A percentile compares a stretch with the other conserved stretches of the same genome.
Conservation (phyloP, 1,284 basidiomycete species). For the Sporisorium exsertum region DNA sequence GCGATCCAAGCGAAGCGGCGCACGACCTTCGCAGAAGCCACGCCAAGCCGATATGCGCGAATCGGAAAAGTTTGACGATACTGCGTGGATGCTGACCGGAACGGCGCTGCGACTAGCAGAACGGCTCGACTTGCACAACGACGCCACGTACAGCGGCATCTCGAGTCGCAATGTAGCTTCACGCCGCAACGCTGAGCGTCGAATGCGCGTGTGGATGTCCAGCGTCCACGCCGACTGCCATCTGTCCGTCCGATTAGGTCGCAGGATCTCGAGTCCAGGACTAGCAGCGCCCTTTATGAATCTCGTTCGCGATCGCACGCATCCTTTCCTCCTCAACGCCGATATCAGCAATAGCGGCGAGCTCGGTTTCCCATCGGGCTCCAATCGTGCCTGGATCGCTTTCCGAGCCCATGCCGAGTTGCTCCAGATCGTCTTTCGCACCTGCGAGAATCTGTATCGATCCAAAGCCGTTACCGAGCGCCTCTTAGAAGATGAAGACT, state of each 20-base stretch:
- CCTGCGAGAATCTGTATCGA: conserved; percentile 52
- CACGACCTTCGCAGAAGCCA: conserved; percentile 15
- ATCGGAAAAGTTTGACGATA: conserved; percentile 55
- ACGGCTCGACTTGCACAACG: conserved; percentile 53
- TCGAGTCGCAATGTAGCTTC: conserved; percentile 42
- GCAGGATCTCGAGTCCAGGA: conserved; percentile 52
- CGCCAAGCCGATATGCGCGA: conserved; percentile 45
- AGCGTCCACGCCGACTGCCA: conserved; percentile 57
- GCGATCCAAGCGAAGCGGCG: conserved; percentile 6
- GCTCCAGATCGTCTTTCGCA: conserved; percentile 51
- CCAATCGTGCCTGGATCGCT: conserved; percentile 49
- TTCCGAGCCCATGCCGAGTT: conserved; percentile 50
- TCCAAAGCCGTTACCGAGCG: conserved; percentile 48
- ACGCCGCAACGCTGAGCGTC: conserved; percentile 46
- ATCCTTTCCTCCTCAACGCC: conserved; percentile 44
- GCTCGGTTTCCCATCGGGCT: conserved; percentile 35
- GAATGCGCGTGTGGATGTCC: conserved; percentile 58
- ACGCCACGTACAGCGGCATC: conserved; percentile 47
- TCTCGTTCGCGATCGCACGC: conserved; percentile 48
- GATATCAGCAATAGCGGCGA: conserved; percentile 44
- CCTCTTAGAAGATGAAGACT: conserved; percentile 50
- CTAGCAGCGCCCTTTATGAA: conserved; percentile 54
- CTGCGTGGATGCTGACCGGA: conserved; percentile 55
- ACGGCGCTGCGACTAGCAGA: conserved; percentile 54
- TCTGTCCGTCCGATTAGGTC: conserved; percentile 51